Conservation (phyloP, 129 eudicot genomes). For the Heracleum sosnowskyi region DNA sequence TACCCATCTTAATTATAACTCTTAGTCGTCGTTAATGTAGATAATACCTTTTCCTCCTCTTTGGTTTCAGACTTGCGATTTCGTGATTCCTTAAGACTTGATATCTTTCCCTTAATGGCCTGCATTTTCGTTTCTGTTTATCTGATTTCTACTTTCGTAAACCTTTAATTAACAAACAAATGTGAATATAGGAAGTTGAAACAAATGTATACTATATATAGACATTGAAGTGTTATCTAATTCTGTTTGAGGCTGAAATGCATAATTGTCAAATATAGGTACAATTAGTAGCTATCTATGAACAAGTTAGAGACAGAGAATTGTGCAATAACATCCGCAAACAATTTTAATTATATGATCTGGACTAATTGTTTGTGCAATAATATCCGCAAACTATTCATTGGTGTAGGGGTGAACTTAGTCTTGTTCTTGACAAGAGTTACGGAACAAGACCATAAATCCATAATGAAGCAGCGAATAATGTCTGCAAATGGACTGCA, state of each 20-base stretch:
- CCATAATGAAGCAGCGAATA: slow-evolving; percentile 65
- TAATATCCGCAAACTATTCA: not conserved
- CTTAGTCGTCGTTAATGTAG: too few relatives aligned
- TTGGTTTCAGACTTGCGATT: slow-evolving; percentile 35
- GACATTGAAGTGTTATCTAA: slow-evolving; percentile 8
- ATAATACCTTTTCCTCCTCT: slow-evolving; percentile 30
- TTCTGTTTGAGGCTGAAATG: slow-evolving; percentile 1
- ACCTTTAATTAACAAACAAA: not conserved
- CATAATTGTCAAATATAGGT: not conserved
- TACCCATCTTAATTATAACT: not conserved
- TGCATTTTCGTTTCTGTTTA: slow-evolving; percentile 39
- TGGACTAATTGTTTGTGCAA: not conserved
- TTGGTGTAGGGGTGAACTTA: slow-evolving; percentile 39
- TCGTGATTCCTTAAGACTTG: slow-evolving; percentile 46
- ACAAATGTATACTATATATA: not conserved
- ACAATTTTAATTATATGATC: not conserved
- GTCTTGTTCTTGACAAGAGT: slow-evolving; percentile 76
- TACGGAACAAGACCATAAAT: slow-evolving; percentile 65
- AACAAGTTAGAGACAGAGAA: not conserved
- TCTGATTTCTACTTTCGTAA: not conserved
- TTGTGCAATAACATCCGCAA: not conserved
- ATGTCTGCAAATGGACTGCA: slow-evolving; percentile 83
- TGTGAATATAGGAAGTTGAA: not conserved
- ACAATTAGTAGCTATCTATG: not conserved
- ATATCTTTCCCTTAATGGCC: slow-evolving; percentile 63